phyloP scores from a whole-genome alignment of 441 rosid species.

The Bocquillonia castaneifolia region DNA sequence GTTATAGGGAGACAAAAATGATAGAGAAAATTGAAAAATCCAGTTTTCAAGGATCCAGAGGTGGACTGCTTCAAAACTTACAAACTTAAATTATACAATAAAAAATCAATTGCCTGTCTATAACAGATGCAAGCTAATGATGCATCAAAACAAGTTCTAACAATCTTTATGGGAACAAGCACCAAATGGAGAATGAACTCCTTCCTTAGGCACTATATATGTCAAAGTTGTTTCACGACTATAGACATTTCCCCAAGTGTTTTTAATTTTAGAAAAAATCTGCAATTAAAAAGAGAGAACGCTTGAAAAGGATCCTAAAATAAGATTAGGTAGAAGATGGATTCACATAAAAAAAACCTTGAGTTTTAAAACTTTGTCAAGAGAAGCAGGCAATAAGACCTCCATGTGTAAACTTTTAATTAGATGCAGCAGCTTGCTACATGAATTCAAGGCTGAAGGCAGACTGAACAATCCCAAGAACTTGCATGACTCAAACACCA shows the following conservation, averaged over 20 bases:
- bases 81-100: too few species aligned
- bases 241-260: not conserved
- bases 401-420: not conserved
- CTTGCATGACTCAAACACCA: conserved; percentile 1
- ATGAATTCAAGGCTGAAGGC: not conserved
- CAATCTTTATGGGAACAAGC: not conserved
- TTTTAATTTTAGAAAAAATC: not conserved
- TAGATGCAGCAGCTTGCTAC: not conserved
- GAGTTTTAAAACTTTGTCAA: not conserved
- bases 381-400: not conserved
- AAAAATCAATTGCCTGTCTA: too few species aligned
- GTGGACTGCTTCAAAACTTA: too few species aligned
- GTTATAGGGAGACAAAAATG: too few species aligned
- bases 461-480: not conserved
- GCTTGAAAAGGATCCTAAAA: not conserved
- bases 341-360: not conserved
- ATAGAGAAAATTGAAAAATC: too few species aligned
- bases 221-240: too few species aligned
- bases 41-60: too few species aligned
- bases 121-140: not conserved
- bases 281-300: not conserved
- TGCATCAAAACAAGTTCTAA: not conserved
- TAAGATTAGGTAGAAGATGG: not conserved
- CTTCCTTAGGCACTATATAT: not conserved
- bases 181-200: not conserved